Percentiles rank a stretch among this genome's conserved stretches.
These are phyloP conservation scores for Magnusiomyces suaveolens DNA, from an alignment of 1,139 yeast genomes.

Conservation along the genomic window DNA sequence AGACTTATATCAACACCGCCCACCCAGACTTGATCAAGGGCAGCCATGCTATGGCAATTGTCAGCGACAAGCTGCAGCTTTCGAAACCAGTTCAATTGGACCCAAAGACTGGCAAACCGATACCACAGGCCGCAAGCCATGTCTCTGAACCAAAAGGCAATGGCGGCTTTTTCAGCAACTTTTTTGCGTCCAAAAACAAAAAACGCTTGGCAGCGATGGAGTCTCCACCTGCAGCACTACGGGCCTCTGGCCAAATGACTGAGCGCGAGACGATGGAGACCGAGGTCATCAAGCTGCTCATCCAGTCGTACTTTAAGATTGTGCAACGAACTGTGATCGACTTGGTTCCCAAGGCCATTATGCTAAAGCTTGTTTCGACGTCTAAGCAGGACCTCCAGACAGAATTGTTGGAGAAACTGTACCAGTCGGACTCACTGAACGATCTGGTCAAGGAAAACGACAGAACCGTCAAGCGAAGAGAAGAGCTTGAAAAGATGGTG, in stretches of 20 bases:
- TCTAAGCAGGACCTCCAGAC: conserved; percentile 86
- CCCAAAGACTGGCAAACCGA: conserved; percentile 76
- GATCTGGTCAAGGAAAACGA: conserved; percentile 88
- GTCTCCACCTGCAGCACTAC: conserved; percentile 90
- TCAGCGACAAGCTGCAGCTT: conserved; percentile 84
- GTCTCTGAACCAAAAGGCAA: conserved; percentile 35
- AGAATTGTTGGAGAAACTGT: conserved; percentile 77
- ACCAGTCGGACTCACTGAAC: conserved; percentile 63
- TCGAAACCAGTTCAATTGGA: conserved; percentile 70
- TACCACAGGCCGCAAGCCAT: conserved; percentile 9
- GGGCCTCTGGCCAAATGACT: conserved; percentile 90
- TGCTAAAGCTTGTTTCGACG: conserved; percentile 78
- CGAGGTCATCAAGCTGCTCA: conserved; percentile 86
- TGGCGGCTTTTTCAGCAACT: conserved; percentile 87
- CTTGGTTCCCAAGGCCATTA: conserved; percentile 87
- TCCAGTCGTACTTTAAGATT: conserved; percentile 80
- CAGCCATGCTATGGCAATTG: conserved; percentile 89
- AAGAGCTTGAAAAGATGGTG: conserved; percentile 91
- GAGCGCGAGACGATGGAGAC: conserved; percentile 96
- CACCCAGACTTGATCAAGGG: conserved; percentile 96
- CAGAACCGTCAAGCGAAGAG: conserved; percentile 84
- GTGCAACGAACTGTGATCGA: conserved; percentile 92
- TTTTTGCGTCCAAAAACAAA: conserved; percentile 84
- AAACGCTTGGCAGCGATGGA: conserved; percentile 94
- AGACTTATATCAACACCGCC: conserved; percentile 91